Evolutionary conservation across 805 yeast species (phyloP), one percentile per base, ranked within the genome.

Genomic region (Saturnispora dispora): DNA sequence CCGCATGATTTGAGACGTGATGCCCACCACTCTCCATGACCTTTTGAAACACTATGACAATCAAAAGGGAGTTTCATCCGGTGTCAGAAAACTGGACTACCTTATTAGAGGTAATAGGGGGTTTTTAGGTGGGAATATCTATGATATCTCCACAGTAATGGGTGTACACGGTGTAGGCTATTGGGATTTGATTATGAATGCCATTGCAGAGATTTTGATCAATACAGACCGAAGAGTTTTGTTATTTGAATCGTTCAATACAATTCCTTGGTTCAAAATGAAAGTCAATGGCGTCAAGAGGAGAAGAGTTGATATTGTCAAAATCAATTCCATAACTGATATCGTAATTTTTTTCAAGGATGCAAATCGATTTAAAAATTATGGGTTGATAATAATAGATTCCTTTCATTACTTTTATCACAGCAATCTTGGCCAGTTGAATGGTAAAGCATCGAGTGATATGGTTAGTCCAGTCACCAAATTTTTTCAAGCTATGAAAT

Each of bases 181-280:
- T 30, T 63, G 65, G 63, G 65, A 64, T 18, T 28, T 60, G 3
- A 51, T 63, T 27, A 15, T 55, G 32, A 47, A 50, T 25, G 52
- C 30, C 39, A 42, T 58, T 22, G 40, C 42, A 28, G 22, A 32
- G 15, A 18, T 39, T 9, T 17, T 32, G 18, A 17, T 7, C 1
- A 17, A 30, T 3, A 20, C 36, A 3, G 27, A 39, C 15, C 41
- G 45, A 3, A 58, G 51, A 17, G 48, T 57, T 3, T 48, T 59
- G n/a, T 30, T 61, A 5, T 42, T 63, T 9, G 51, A 52, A 41
- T 47, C 58, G 0, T 50, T 53, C 8, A 50, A 52, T 22, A 54
- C 47, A 36, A 53, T 64, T 15, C 69, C 69, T 0, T 64, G 67
- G 66, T 56, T 57, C 32, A 58, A 58, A 43, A 46, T 60, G 36